These are phyloP conservation scores for Thamnidium elegans DNA, from an alignment of 192 early-diverging fungal genomes.

Conservation along the genomic window DNA sequence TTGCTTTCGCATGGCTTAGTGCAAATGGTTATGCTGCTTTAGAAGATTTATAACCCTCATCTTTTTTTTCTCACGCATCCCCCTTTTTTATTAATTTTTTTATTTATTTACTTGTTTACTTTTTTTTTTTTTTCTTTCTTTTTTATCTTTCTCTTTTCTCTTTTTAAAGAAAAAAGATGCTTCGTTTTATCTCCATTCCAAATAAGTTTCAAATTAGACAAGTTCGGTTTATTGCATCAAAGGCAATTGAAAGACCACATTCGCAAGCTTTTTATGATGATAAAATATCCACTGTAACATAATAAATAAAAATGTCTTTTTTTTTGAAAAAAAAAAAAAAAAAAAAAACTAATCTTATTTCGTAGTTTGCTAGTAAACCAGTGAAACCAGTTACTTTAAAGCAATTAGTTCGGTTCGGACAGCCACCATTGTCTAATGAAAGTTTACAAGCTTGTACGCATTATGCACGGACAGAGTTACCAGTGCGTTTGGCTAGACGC, in stretches of 20 bases:
- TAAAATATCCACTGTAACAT: conserved; percentile 24
- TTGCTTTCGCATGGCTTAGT: conserved; percentile 38
- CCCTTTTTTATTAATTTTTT: background rate
- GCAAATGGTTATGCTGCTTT: conserved; percentile 14
- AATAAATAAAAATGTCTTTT: background rate
- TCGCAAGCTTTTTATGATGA: conserved; percentile 11
- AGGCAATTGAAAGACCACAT: conserved; percentile 17
- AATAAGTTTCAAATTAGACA: background rate
- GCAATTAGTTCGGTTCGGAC: conserved; percentile 73
- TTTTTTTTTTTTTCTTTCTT: background rate
- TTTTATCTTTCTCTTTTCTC: background rate
- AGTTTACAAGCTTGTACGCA: conserved; percentile 56
- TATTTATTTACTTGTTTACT: background rate
- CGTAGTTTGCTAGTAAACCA: conserved; percentile 54
- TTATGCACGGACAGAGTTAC: conserved; percentile 78
- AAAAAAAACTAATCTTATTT: background rate
- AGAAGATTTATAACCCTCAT: background rate
- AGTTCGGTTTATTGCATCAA: conserved; percentile 8
- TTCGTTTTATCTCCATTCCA: background rate
- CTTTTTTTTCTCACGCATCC: conserved; percentile 11
- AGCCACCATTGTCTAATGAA: conserved; percentile 52
- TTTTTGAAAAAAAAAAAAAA: background rate
- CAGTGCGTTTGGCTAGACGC: conserved; percentile 84
- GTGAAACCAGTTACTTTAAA: conserved; percentile 73
- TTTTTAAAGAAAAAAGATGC: too few relatives aligned